Evolutionary conservation across 805 yeast genomes (phyloP).

Genomic region (Saturnispora galanensis): DNA sequence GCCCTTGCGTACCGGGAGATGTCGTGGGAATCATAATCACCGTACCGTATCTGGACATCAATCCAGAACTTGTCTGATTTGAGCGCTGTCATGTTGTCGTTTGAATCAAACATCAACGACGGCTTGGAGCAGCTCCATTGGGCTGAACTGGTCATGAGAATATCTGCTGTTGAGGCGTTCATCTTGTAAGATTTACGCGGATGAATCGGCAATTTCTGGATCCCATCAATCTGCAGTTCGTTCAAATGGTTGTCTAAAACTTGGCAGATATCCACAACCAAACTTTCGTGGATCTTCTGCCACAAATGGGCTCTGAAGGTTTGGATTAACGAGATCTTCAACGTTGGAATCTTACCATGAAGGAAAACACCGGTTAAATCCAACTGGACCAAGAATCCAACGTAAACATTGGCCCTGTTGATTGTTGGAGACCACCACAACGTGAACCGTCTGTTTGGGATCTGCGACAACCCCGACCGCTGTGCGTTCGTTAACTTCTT

Average conservation of each 20-base stretch:
- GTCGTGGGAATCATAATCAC: slow-evolving; percentile 97
- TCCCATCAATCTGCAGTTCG: slow-evolving; percentile 70
- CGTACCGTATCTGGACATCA: slow-evolving; percentile 90
- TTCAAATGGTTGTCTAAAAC: slow-evolving; percentile 83
- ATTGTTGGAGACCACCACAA: slow-evolving; percentile 99
- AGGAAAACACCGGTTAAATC: slow-evolving; percentile 94
- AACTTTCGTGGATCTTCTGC: slow-evolving; percentile 97
- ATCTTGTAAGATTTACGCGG: slow-evolving; percentile 96
- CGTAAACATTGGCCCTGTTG: slow-evolving; percentile 94
- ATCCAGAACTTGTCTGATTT: slow-evolving; percentile 76
- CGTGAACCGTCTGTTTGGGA: slow-evolving; percentile 94
- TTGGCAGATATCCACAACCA: slow-evolving; percentile 89
- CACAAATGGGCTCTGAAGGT: slow-evolving; percentile 96
- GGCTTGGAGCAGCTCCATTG: slow-evolving; percentile 83
- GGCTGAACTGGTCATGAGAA: slow-evolving; percentile 61
- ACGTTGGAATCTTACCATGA: slow-evolving; percentile 96
- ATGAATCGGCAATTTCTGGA: slow-evolving; percentile 86
- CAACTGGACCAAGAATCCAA: slow-evolving; percentile 91
- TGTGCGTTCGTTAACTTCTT: slow-evolving; percentile 96
- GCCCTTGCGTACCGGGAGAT: slow-evolving; percentile 89
- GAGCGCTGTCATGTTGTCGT: slow-evolving; percentile 52
- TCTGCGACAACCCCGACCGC: slow-evolving; percentile 92
- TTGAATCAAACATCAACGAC: slow-evolving; percentile 61
- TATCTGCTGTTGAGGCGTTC: slow-evolving; percentile 93
- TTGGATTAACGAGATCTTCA: slow-evolving; percentile 90